Evolutionary conservation across 106 monocot species (phyloP).

Genomic region (Posidonia australis): DNA sequence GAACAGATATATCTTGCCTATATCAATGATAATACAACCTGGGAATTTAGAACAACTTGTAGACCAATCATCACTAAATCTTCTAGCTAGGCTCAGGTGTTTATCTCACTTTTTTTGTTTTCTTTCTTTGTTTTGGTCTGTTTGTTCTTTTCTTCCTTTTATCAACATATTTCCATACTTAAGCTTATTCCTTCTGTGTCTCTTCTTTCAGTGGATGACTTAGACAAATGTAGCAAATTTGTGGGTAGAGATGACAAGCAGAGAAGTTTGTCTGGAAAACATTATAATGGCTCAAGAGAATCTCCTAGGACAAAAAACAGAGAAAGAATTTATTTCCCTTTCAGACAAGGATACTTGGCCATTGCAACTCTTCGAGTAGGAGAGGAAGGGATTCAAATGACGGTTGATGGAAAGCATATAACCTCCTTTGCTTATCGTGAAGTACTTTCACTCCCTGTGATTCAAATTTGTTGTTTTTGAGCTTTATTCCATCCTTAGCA

Average conservation of each 20-base stretch:
- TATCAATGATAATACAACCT: too few species aligned
- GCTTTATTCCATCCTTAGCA: neutral
- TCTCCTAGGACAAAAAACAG: conserved; percentile 7
- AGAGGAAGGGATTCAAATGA: conserved; percentile 81
- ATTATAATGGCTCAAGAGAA: conserved; percentile 25
- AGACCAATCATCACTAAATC: too few species aligned
- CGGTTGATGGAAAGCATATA: conserved; percentile 83
- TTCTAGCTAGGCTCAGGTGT: too few species aligned
- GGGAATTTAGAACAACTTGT: too few species aligned
- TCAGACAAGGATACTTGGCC: conserved; percentile 62
- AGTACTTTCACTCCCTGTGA: conserved; percentile 22
- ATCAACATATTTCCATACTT: neutral
- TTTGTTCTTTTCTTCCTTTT: neutral
- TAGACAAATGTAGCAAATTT: conserved; percentile 50
- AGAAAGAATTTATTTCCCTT: conserved; percentile 59
- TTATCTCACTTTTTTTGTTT: neutral
- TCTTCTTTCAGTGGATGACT: conserved; percentile 55
- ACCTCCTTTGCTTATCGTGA: conserved; percentile 91
- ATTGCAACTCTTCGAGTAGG: conserved; percentile 76
- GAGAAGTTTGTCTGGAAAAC: conserved; percentile 13
- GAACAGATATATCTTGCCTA: too few species aligned
- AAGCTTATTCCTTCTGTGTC: conserved; percentile 4
- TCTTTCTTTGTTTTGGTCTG: neutral
- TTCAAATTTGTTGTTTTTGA: neutral
- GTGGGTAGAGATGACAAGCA: conserved; percentile 47